Evolutionary conservation across 139 green algal genomes (phyloP), one percentile per base, ranked within the genome.

Genomic region (Chlamydomonas sp.): DNA sequence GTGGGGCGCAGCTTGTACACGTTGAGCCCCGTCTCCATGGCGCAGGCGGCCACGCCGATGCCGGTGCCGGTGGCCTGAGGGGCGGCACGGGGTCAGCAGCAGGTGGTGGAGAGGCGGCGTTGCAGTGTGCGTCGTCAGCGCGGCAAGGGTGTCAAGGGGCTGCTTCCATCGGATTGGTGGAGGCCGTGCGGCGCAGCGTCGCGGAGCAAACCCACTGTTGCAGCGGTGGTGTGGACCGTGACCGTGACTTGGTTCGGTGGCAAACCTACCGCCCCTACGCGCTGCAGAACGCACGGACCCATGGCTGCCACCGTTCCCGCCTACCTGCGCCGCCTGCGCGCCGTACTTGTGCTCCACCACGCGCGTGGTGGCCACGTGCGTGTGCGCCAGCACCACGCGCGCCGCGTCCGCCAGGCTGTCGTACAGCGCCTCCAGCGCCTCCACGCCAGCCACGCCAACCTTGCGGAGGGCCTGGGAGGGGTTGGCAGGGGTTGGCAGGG

Each of bases 1-100:
- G 83, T 87, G 61, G 83, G 83, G 0, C 83, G 72, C 72, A 87
- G 73, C 72, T 80, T 87, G 72, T 75, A 81, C 17, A 86, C 59
- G 68, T 86, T 69, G 59, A 86, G 81, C 18, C 81, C 81, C 81
- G 81, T 61, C 81, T 86, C 69, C 69, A 77, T 69, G 0, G 61
- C 69, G 20, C 64, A 78, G 18, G 69, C 69, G 0, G 81, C 60
- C 58, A 86, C 81, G 15, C 62, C 18, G 10, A 86, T 61, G 59
- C 81, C 81, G 2, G 69, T 17, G 60, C 59, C 58, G 18, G 81
- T 71, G 1, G 69, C 81, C 81, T 86, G 81, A 49, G 31, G 31
- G 31, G 31, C 31, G 31, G 31, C 31, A 49, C 31, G 31, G 31
- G 31, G 31, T 49, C 31, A 49, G 31, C 31, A 62, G 73, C 20